Base-by-base conservation (phyloP, 768 basidiomycete species). In the Krasilnikovozyma curviuscula region DNA sequence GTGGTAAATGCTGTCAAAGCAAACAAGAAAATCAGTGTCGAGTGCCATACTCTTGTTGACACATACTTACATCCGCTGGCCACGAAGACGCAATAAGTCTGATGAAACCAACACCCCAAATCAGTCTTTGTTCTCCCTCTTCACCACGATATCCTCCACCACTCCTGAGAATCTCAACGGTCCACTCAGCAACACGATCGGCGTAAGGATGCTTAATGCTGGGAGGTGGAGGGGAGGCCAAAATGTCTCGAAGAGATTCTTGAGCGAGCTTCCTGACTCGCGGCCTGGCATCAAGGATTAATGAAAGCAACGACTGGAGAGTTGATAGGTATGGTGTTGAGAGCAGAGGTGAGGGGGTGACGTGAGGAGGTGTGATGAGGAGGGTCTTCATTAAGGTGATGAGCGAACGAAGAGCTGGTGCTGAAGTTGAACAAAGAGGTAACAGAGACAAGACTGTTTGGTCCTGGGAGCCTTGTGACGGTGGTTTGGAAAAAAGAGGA, bases 261-360 rank as follows among this genome's bases (percentile, higher is more conserved):
- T 79, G 78, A 21, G 89, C 88, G 60, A 79, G 77, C 64, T 75
- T 88, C 48, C 93, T 77, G 44, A 98, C 86, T 68, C 97, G 95
- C 18, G 93, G 93, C 43, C 93, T 70, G 4, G 78, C 73, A 66
- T 98, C 93, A 37, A 85, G 70, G 56, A 76, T 78, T 40, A 93
- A 67, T 40, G 83, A 79, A 34, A 97, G 67, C 45, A 93, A 69
- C 31, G 82, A 78, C 37, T 81, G 79, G 69, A 88, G 95, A 3
- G 78, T 71, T 61, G 89, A 83, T 40, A 83, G 70, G 34, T 63
- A 48, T 23, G 65, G 68, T 27, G 59, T 61, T 8, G 65, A 63
- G 29, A 83, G 79, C 46, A 93, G 68, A 38, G 81, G 76, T 0
- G 76, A 67, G 24, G 74, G 67, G 54, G 88, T 82, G 16, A 88